Percentiles rank a stretch among this genome's conserved stretches.
These are phyloP conservation scores for Polygonum maritimum DNA, from an alignment of 148 eudicot species.

Conservation along the genomic window DNA sequence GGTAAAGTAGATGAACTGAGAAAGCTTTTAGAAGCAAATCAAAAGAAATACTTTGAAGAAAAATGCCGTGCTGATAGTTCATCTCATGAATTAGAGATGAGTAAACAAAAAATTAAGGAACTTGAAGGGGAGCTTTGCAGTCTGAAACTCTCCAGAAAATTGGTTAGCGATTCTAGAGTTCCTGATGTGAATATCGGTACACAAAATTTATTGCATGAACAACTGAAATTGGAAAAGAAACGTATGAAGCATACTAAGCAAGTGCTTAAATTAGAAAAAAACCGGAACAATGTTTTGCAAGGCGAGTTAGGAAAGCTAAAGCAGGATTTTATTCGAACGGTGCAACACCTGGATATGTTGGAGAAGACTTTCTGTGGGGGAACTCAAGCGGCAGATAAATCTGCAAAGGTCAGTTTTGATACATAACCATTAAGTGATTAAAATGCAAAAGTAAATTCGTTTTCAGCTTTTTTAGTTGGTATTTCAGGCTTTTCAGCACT, in stretches of 20 bases:
- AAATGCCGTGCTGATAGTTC: constrained; percentile 46
- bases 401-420: constrained; percentile 41
- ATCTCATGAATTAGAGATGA: constrained; percentile 31
- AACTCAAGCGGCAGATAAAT: constrained; percentile 30
- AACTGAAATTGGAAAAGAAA: constrained; percentile 61
- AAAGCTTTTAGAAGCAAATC: constrained; percentile 27
- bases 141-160: constrained; percentile 16
- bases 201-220: constrained; percentile 46
- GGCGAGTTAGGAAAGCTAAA: constrained; percentile 40
- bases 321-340: constrained; percentile 33
- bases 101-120: constrained; percentile 23
- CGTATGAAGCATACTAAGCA: constrained; percentile 72
- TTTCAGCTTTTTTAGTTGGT: background rate
- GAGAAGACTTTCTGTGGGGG: constrained; percentile 26
- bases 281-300: constrained; percentile 35
- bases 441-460: background rate
- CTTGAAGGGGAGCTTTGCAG: constrained; percentile 28
- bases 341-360: constrained; percentile 36
- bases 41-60: constrained; percentile 36
- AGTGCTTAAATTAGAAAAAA: constrained; percentile 51
- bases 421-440: background rate
- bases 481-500: background rate
- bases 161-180: constrained; percentile 15
- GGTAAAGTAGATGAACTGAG: constrained; percentile 40
- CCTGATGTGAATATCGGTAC: constrained; percentile 23